Evolutionary conservation across 2,329 filamentous ascomycete species (phyloP), one percentile per base, ranked within the genome.

Genomic region (Sphaceloma murrayae): DNA sequence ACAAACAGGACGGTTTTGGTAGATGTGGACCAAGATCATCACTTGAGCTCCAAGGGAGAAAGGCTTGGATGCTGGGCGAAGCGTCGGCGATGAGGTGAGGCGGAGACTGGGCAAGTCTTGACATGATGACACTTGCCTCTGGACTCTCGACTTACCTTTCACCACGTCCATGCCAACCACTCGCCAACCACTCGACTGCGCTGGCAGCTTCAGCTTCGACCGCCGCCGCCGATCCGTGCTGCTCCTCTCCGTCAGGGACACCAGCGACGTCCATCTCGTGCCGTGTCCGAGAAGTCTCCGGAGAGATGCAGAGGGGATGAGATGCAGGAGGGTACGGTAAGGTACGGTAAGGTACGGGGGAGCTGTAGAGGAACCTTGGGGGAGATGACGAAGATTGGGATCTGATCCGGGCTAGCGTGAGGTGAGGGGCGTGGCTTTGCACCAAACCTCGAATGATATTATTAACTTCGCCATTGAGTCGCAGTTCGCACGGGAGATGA

Each of bases 1-100:
- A 29, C 14, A 5, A 24, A 27, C 36, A 18, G 24, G 36, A 24
- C 18, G 36, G 21, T 40, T 29, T 40, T 40, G 36, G 22, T 40
- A 22, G 36, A 40, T 29, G 29, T 27, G 36, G 21, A 27, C 36
- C 36, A 40, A 16, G 36, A 40, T 40, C 36, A 40, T 29, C 36
- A 22, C 34, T 22, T 8, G 13, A 13, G 36, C 21, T 22, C 21
- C 36, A 27, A 38, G 34, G 26, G 19, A 22, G 34, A 2, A 38
- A 40, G 36, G 21, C 36, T 40, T 40, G 36, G 36, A 22, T 29
- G 36, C 36, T 40, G 36, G 36, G 36, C 36, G 36, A 40, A 27
- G 36, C 36, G 36, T 40, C 36, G 22, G 36, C 29, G 22, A 40
- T 40, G 18, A n/a, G n/a, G n/a, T n/a, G n/a, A n/a, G n/a, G n/a